Evolutionary conservation across 345 rosid species (phyloP).

Genomic region (Jatropha curcas): DNA sequence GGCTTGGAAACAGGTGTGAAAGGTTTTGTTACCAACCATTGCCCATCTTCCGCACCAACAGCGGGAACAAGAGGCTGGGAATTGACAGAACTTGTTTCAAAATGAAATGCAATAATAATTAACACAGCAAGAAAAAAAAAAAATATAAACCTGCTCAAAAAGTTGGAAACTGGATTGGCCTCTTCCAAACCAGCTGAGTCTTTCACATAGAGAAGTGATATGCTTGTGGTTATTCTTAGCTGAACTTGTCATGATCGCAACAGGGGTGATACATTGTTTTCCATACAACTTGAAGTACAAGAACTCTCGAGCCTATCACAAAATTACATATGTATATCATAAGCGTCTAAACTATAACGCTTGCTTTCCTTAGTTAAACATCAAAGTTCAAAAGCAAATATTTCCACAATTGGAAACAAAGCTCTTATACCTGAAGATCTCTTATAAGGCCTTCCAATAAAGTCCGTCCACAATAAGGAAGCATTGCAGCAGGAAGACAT

Average conservation of each 20-base stretch:
- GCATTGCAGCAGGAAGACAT: conserved; percentile 97
- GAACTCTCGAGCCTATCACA: conserved; percentile 76
- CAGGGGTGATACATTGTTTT: conserved; percentile 82
- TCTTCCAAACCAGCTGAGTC: conserved; percentile 87
- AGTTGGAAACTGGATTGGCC: conserved; percentile 80
- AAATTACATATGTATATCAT: neutral
- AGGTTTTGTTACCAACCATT: conserved; percentile 74
- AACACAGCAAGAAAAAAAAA: conserved; percentile 1
- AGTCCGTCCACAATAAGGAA: conserved; percentile 88
- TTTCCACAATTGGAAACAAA: conserved; percentile 12
- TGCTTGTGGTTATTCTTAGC: conserved; percentile 89
- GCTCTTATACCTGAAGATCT: conserved; percentile 79
- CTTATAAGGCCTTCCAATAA: conserved; percentile 91
- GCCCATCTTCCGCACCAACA: conserved; percentile 79
- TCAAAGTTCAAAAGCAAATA: conserved; percentile 8
- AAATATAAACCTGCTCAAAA: conserved; percentile 77
- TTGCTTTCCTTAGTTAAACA: conserved; percentile 13
- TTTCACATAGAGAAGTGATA: conserved; percentile 70
- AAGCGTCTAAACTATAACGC: conserved; percentile 1
- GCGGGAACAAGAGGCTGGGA: conserved; percentile 88
- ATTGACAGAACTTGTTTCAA: conserved; percentile 24
- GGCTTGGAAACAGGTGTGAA: conserved; percentile 86
- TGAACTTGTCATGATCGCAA: conserved; percentile 94
- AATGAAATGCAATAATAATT: conserved; percentile 5
- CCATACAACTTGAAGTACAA: conserved; percentile 84